Conservation (phyloP, 352 stramenopile genomes). For the Detonula confervacea region DNA sequence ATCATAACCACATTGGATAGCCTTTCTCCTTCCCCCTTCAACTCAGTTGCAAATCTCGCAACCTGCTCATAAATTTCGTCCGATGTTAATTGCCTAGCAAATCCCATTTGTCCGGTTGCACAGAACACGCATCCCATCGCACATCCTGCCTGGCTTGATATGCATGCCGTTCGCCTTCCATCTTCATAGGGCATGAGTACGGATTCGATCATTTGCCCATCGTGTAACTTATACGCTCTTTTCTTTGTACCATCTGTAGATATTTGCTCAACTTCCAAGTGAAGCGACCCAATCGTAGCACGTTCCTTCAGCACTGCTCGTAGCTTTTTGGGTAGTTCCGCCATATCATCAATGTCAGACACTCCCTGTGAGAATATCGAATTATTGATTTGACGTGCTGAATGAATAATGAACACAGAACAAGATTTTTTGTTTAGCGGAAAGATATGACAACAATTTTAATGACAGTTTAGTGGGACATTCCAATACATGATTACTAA, state of each 20-base stretch:
- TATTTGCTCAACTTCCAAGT: constrained; percentile 65
- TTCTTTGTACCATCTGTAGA: constrained; percentile 88
- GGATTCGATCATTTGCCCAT: constrained; percentile 89
- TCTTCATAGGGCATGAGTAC: constrained; percentile 90
- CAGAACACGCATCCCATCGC: constrained; percentile 86
- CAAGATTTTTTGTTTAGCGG: too few relatives aligned
- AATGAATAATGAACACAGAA: too few relatives aligned
- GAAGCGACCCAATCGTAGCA: constrained; percentile 54
- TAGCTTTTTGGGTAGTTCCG: constrained; percentile 69
- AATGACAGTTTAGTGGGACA: too few relatives aligned
- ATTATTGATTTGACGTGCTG: constrained; percentile 80
- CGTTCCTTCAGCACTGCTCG: constrained; percentile 53
- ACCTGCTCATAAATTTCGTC: constrained; percentile 90
- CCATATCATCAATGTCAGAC: constrained; percentile 70
- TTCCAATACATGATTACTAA: too few relatives aligned
- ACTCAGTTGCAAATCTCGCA: constrained; percentile 82
- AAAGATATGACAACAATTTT: too few relatives aligned
- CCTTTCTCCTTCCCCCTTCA: constrained; percentile 61
- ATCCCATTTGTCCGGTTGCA: constrained; percentile 88
- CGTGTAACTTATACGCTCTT: constrained; percentile 84
- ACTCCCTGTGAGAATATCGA: constrained; percentile 72
- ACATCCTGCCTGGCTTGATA: constrained; percentile 88
- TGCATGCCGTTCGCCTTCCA: constrained; percentile 85
- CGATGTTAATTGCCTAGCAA: constrained; percentile 84
- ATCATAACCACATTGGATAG: constrained; percentile 90